Evolutionary conservation across 352 stramenopile species (phyloP).

Genomic region (Phytophthora capsici): DNA sequence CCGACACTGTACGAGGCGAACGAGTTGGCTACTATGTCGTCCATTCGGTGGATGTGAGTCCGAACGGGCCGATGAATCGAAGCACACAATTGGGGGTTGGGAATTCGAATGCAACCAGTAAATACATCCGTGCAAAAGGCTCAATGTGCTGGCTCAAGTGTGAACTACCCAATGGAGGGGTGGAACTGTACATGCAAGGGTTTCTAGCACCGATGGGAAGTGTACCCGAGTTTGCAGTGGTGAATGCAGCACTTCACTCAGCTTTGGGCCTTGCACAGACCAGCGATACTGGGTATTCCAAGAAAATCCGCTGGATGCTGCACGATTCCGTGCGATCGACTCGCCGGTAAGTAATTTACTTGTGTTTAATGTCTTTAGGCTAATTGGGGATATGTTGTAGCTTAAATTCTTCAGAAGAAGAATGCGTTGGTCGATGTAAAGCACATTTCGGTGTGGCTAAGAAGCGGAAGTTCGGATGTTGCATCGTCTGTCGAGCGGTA

Average conservation of each 20-base stretch:
- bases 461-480: slow-evolving; percentile 38
- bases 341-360: slow-evolving; percentile 22
- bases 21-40: slow-evolving; percentile 48
- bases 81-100: slow-evolving; percentile 26
- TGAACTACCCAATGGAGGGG: slow-evolving; percentile 38
- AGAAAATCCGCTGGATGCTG: slow-evolving; percentile 59
- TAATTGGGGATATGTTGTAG: not conserved
- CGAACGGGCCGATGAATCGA: slow-evolving; percentile 16
- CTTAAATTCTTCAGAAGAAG: slow-evolving; percentile 7
- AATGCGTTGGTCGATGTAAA: slow-evolving; percentile 46
- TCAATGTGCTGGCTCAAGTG: slow-evolving; percentile 56
- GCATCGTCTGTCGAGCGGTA: slow-evolving; percentile 50
- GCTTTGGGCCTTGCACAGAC: slow-evolving; percentile 38
- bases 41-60: slow-evolving; percentile 47
- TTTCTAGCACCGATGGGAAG: slow-evolving; percentile 47
- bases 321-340: slow-evolving; percentile 38
- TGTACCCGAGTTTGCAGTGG: slow-evolving; percentile 35
- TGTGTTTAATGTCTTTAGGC: not conserved
- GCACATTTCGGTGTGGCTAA: slow-evolving; percentile 35
- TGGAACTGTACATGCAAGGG: slow-evolving; percentile 51
- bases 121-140: slow-evolving; percentile 37
- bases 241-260: slow-evolving; percentile 31
- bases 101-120: not conserved
- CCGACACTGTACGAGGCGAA: slow-evolving; percentile 33
- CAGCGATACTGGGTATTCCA: slow-evolving; percentile 45